Evolutionary conservation across 768 basidiomycete genomes (phyloP).

Genomic region (Lentinula edodes): DNA sequence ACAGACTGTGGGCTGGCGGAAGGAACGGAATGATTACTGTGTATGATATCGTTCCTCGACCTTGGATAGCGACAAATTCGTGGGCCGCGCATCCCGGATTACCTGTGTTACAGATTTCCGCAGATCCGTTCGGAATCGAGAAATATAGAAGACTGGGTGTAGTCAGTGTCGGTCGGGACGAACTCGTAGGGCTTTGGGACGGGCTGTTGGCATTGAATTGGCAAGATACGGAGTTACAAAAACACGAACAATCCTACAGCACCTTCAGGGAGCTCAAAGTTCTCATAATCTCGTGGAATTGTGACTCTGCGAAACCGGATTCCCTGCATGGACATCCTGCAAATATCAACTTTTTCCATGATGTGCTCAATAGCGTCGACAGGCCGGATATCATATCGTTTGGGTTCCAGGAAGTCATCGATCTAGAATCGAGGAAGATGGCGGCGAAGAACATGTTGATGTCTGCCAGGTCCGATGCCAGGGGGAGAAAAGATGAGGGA

Average conservation of each 20-base stretch:
- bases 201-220: slow-evolving; percentile 80
- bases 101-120: slow-evolving; percentile 57
- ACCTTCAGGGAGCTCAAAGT: slow-evolving; percentile 72
- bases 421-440: slow-evolving; percentile 89
- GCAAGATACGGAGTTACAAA: slow-evolving; percentile 31
- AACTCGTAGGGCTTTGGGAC: slow-evolving; percentile 79
- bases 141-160: slow-evolving; percentile 64
- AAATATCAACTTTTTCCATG: slow-evolving; percentile 80
- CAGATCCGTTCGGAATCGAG: slow-evolving; percentile 72
- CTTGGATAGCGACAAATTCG: slow-evolving; percentile 83
- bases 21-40: slow-evolving; percentile 77
- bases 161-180: slow-evolving; percentile 71
- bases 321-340: slow-evolving; percentile 55
- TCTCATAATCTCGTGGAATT: slow-evolving; percentile 89
- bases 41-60: slow-evolving; percentile 67
- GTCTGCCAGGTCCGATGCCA: slow-evolving; percentile 68
- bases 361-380: slow-evolving; percentile 67
- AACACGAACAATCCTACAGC: slow-evolving; percentile 52
- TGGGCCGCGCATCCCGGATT: slow-evolving; percentile 73
- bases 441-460: slow-evolving; percentile 88
- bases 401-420: slow-evolving; percentile 94
- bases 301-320: slow-evolving; percentile 83
- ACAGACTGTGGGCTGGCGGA: slow-evolving; percentile 83
- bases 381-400: slow-evolving; percentile 87
- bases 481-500: slow-evolving; percentile 14